Evolutionary conservation across 2,329 filamentous ascomycete species (phyloP).

Genomic region (Exophiala calicioides): DNA sequence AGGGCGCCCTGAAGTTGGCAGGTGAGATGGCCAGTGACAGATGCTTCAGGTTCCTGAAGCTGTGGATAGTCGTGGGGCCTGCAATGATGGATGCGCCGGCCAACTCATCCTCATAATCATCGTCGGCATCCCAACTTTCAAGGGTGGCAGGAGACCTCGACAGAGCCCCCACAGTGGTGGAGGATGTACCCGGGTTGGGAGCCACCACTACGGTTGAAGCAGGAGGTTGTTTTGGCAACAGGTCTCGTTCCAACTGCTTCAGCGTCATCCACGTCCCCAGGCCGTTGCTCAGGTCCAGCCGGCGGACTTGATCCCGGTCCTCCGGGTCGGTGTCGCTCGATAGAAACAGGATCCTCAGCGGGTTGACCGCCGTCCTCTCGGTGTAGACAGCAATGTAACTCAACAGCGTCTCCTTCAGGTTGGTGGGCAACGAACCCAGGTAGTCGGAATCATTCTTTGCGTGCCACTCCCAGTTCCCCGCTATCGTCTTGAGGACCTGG

Average conservation of each 20-base stretch:
- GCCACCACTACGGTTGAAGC: slow-evolving; percentile 9
- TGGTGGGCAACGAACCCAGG: slow-evolving; percentile 53
- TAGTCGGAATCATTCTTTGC: slow-evolving; percentile 59
- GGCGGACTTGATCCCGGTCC: slow-evolving; percentile 46
- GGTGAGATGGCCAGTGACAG: slow-evolving; percentile 59
- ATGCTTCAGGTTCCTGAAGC: slow-evolving; percentile 56
- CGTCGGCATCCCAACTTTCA: slow-evolving; percentile 44
- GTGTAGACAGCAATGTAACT: slow-evolving; percentile 59
- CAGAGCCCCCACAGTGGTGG: no score
- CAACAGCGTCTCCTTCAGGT: slow-evolving; percentile 55
- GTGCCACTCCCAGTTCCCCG: slow-evolving; percentile 58
- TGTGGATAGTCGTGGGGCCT: slow-evolving; percentile 18
- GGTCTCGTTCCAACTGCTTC: slow-evolving; percentile 49
- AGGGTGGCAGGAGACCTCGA: slow-evolving; percentile 30
- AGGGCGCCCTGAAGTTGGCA: slow-evolving; percentile 38
- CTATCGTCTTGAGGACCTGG: slow-evolving; percentile 55
- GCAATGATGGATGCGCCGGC: neutral
- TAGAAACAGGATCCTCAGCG: slow-evolving; percentile 54
- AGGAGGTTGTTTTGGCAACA: slow-evolving; percentile 36
- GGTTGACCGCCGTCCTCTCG: slow-evolving; percentile 41
- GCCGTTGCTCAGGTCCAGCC: slow-evolving; percentile 56
- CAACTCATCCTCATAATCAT: slow-evolving; percentile 15
- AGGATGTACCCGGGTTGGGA: neutral
- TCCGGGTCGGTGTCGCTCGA: slow-evolving; percentile 25
- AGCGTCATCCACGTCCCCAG: slow-evolving; percentile 53